Percentiles rank a stretch among this genome's conserved stretches.
Evolutionary conservation across 441 rosid genomes (phyloP).

Genomic region (Erodium moschatum): DNA sequence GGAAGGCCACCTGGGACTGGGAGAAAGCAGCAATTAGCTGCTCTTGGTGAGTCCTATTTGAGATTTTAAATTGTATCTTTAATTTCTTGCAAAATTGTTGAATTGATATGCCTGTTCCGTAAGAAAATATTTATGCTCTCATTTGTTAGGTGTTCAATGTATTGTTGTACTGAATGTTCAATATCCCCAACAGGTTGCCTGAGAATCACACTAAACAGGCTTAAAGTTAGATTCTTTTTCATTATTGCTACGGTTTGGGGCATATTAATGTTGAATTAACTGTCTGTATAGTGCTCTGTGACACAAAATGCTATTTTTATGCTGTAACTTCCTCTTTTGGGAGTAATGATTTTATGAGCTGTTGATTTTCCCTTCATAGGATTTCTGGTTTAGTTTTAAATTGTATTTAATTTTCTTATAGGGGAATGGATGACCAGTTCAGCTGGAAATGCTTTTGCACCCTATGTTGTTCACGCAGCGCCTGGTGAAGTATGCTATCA

Average conservation of each 20-base stretch:
- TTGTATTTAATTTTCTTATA: conserved; percentile 15
- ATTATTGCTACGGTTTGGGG: neutral
- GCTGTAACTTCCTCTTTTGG: no score
- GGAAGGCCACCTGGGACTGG: conserved; percentile 97
- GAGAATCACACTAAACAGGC: neutral
- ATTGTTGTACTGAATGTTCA: neutral
- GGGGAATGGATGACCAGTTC: conserved; percentile 99
- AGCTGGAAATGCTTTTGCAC: conserved; percentile 92
- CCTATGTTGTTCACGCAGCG: conserved; percentile 72
- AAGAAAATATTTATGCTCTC: neutral
- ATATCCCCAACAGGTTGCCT: neutral
- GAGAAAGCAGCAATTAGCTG: conserved; percentile 86
- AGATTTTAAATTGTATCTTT: conserved; percentile 12
- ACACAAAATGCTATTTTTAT: no score
- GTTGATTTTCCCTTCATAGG: neutral
- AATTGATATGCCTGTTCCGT: neutral
- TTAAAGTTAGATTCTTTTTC: neutral
- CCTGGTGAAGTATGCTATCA: conserved; percentile 65
- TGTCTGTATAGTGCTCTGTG: no score
- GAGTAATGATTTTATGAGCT: no score
- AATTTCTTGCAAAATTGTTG: conserved; percentile 10
- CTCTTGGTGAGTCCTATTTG: conserved; percentile 51
- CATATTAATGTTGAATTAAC: no score
- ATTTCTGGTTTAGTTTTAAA: neutral
- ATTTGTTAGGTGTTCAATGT: neutral